Conservation (phyloP, 2,329 filamentous ascomycete species). For the Aspergillus floridensis region DNA sequence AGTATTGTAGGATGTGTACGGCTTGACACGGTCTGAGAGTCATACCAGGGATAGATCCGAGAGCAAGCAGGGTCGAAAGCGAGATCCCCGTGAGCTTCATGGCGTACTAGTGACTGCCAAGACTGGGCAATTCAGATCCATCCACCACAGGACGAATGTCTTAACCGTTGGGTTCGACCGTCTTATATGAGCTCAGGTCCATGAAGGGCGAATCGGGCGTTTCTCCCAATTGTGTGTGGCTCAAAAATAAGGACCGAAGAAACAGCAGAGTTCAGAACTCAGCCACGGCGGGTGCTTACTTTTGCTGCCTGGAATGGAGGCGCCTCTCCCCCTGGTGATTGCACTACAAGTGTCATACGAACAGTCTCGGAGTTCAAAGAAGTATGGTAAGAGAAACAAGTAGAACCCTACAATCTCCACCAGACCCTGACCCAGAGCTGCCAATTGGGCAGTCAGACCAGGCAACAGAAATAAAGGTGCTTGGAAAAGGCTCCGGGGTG, state of each 20-base stretch:
- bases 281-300: neutral
- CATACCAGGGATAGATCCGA: neutral
- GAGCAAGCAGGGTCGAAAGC: neutral
- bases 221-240: neutral
- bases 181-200: neutral
- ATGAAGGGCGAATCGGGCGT: too few species aligned
- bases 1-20: too few species aligned
- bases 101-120: neutral
- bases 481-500: neutral
- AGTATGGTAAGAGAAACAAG: too few species aligned
- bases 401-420: neutral
- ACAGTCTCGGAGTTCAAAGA: neutral
- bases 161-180: neutral
- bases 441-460: neutral
- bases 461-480: neutral
- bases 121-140: neutral
- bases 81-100: neutral
- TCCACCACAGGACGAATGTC: neutral
- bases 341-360: neutral
- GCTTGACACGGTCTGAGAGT: neutral
- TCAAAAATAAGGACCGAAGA: neutral
- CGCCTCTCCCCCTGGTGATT: neutral
- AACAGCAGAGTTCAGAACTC: neutral
- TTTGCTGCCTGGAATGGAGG: neutral
- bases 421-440: neutral